Evolutionary conservation across 306 rosid species (phyloP).

Genomic region (Rubus parviflorus): DNA sequence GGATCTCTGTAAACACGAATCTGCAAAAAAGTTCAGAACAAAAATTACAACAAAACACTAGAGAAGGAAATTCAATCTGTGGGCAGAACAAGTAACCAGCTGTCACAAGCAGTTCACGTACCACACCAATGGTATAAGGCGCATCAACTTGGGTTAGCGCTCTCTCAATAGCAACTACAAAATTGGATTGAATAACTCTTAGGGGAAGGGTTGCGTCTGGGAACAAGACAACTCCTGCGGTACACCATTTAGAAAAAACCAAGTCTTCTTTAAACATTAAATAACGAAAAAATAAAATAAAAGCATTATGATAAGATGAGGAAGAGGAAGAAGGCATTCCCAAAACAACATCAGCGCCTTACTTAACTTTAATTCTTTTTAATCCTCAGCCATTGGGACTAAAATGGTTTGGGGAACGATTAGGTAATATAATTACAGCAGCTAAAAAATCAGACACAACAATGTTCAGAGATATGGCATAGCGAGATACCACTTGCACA

Average conservation of each 20-base stretch:
- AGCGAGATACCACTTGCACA: background rate
- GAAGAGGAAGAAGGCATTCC: background rate
- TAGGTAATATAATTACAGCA: background rate
- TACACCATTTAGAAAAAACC: slow-evolving; percentile 21
- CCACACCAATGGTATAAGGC: slow-evolving; percentile 86
- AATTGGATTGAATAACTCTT: slow-evolving; percentile 63
- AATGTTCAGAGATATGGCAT: background rate
- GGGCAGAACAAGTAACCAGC: slow-evolving; percentile 14
- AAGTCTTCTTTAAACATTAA: slow-evolving; percentile 11
- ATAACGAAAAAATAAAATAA: background rate
- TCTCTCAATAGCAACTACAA: slow-evolving; percentile 66
- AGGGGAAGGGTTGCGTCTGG: slow-evolving; percentile 90
- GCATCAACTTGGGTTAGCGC: slow-evolving; percentile 62
- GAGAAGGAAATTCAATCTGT: slow-evolving; percentile 18
- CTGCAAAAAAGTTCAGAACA: slow-evolving; percentile 41
- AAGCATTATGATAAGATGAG: background rate
- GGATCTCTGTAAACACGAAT: slow-evolving; percentile 52
- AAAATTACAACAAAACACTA: slow-evolving; percentile 1
- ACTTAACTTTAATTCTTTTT: background rate
- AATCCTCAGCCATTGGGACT: background rate
- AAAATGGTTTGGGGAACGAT: background rate
- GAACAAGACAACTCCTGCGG: slow-evolving; percentile 88
- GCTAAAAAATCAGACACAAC: background rate
- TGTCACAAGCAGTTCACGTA: slow-evolving; percentile 44
- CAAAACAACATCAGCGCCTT: background rate